Evolutionary conservation across 140 eudicot genomes (phyloP), one percentile per base, ranked within the genome.

Genomic region (Bidens hawaiensis): DNA sequence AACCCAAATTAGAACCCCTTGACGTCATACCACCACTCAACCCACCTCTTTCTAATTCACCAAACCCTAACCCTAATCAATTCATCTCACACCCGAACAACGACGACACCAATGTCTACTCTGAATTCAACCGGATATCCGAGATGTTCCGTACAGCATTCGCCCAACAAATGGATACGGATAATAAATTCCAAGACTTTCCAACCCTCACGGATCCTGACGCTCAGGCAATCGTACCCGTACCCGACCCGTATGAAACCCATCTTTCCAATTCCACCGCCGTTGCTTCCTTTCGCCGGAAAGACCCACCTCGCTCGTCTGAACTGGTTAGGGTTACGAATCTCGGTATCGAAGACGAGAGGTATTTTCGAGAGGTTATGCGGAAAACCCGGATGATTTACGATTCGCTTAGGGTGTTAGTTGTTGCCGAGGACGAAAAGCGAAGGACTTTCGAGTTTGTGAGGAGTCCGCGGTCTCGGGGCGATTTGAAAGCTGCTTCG

Each of bases 271-370:
- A 31, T n/a, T 27, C 78, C 0, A n/a, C 56, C 55, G 71, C 55
- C 7, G 73, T 51, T 27, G 67, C 65, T 14, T 11, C 80, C n/a
- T 33, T 79, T 2, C 68, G 73, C 17, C 70, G 77, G 23, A 82
- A 74, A 78, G 24, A 62, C 14, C 68, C 51, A 12, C 75, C 77
- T 14, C 68, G 98, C 15, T 87, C 95, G 0, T 68, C 76, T 21
- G 96, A 91, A 79, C 27, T 91, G 3, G 98, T 91, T 27, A 64
- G 96, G 66, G 95, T 91, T 15, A 80, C 91, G 2, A 76, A 84
- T 56, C 72, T 84, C 0, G 76, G 81, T 0, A 24, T 58, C 3
- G 87, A 82, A n/a, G 96, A 91, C 65, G 78, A 62, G 33, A 72
- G 76, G 22, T 86, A 83, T 17, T 90, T 79, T 40, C 81, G 94